Evolutionary conservation across 495 filamentous ascomycete genomes (phyloP).

Genomic region (Xylaria nigripes): DNA sequence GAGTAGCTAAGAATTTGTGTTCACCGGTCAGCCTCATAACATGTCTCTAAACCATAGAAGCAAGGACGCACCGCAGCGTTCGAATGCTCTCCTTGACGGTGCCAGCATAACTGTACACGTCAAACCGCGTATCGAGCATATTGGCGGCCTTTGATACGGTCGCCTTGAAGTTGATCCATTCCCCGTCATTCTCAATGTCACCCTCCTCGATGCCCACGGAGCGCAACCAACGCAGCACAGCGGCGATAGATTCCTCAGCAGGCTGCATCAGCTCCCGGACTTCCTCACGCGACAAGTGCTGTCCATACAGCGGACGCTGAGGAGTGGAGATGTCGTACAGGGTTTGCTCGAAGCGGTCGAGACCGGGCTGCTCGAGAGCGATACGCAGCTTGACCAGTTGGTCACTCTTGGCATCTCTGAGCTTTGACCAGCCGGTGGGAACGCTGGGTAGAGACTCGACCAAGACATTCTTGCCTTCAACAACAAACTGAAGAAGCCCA

Average conservation of each 20-base stretch:
- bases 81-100: conserved; percentile 35
- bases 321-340: conserved; percentile 58
- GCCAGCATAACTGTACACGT: conserved; percentile 37
- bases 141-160: conserved; percentile 44
- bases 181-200: conserved; percentile 39
- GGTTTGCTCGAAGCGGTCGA: conserved; percentile 48
- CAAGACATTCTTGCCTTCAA: conserved; percentile 25
- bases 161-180: conserved; percentile 50
- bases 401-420: conserved; percentile 28
- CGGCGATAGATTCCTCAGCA: conserved; percentile 29
- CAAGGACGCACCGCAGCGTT: conserved; percentile 31
- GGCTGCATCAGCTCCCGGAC: conserved; percentile 45
- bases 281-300: conserved; percentile 53
- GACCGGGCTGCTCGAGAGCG: conserved; percentile 45
- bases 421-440: conserved; percentile 42
- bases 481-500: conserved; percentile 16
- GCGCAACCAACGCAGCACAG: conserved; percentile 43
- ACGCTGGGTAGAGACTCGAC: conserved; percentile 38
- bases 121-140: conserved; percentile 49
- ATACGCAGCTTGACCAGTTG: conserved; percentile 45
- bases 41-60: not conserved
- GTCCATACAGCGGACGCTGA: conserved; percentile 50
- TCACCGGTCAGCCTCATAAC: conserved; percentile 9
- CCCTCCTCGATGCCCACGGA: conserved; percentile 34
- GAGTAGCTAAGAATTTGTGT: conserved; percentile 41